Evolutionary conservation across 805 yeast genomes (phyloP), one percentile per base, ranked within the genome.

Genomic region (Cyberlindnera saturnus): DNA sequence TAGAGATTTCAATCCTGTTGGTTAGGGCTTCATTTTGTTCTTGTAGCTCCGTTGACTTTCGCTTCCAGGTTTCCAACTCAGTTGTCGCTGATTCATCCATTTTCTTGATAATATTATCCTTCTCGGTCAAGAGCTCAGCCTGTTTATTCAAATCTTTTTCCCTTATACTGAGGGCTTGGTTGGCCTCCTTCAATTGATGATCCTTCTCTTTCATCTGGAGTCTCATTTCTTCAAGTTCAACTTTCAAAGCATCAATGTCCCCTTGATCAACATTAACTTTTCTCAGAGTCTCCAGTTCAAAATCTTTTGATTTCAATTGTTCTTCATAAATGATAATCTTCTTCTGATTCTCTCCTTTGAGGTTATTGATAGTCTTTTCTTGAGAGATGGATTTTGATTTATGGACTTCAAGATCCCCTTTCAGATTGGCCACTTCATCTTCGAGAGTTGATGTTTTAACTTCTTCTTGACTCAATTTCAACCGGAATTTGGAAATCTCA

Each of bases 381-480:
- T 18, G 36, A 18, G 8, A 39, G 39, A 34, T 7, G 5, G 42
- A 34, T 28, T 34, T 39, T 3, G 45, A 29, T 2, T 41, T 28
- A 18, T 44, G 50, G 7, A 32, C n/a, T 9, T 32, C 20, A 6
- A 44, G 29, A 28, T 41, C 50, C 17, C 41, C 44, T 14, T 44
- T 36, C 17, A 47, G 20, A 23, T 31, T 26, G 8, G 31, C 28
- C 16, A 50, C 29, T 15, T 43, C 42, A 23, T 26, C 41, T 19
- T 41, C 51, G 48, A 49, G 26, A 6, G 20, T 36, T 10, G 46
- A 29, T 20, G 38, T 45, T 4, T 39, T 38, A 17, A 43, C 49
- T 17, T 54, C 56, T 18, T 48, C 52, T 14, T 50, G 49, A 7
- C 62, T 55, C 19, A 63, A 49, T 14, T 43, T 36, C 17, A 45